Conservation (phyloP, 2,329 filamentous ascomycete species). For the Epichloe amarillans region DNA sequence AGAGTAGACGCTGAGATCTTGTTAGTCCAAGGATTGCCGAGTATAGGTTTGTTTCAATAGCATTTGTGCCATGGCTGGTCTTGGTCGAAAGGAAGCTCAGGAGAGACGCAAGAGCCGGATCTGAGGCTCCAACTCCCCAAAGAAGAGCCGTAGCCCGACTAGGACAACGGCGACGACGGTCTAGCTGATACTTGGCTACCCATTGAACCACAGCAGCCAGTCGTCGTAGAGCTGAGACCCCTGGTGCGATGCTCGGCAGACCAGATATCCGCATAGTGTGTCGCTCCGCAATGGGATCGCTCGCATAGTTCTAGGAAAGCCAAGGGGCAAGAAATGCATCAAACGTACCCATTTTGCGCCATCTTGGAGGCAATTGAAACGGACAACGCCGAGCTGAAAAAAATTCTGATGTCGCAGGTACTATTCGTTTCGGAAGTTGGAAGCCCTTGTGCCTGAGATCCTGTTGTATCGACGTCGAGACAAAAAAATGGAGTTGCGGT, state of each 20-base stretch:
- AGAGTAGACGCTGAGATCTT: slow-evolving; percentile 36
- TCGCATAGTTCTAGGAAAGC: neutral
- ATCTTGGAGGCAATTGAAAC: slow-evolving; percentile 12
- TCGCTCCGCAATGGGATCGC: neutral
- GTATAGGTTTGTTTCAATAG: neutral
- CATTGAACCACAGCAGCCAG: neutral
- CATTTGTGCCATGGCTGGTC: neutral
- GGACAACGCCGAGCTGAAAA: neutral
- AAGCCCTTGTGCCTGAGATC: neutral
- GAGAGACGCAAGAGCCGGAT: neutral
- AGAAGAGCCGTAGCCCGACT: neutral
- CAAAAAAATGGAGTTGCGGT: neutral
- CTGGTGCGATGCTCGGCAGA: neutral
- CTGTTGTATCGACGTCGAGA: neutral
- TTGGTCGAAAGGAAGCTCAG: neutral
- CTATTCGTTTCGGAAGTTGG: neutral
- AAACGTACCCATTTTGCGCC: slow-evolving; percentile 20
- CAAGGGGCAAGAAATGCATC: neutral
- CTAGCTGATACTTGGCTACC: neutral
- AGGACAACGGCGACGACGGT: neutral
- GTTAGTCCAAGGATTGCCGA: slow-evolving; percentile 3
- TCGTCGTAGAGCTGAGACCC: neutral
- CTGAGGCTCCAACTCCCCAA: neutral
- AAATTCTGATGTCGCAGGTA: neutral
- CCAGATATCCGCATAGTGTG: neutral